Conservation (phyloP, 495 filamentous ascomycete genomes). For the Penicillium bovifimosum region DNA sequence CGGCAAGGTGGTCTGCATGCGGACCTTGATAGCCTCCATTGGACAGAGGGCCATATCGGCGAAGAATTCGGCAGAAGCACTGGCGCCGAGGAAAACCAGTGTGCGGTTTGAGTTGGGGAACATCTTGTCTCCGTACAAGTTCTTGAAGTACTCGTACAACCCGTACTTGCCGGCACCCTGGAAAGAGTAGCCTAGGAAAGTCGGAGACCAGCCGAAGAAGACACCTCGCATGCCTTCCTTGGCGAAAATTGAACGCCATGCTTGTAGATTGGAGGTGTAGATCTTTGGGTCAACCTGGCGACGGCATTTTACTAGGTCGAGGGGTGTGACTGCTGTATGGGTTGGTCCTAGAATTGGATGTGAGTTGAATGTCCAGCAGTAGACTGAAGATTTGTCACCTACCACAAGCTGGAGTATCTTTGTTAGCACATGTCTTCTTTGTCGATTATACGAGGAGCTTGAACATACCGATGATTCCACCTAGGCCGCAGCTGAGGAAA, state of each 20-base stretch:
- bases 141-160: constrained; percentile 71
- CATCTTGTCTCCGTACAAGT: constrained; percentile 59
- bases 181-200: constrained; percentile 63
- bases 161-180: constrained; percentile 77
- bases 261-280: constrained; percentile 61
- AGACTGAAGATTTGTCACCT: constrained; percentile 11
- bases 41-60: constrained; percentile 65
- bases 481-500: constrained; percentile 58
- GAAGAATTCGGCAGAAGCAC: constrained; percentile 62
- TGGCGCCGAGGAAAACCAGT: constrained; percentile 58
- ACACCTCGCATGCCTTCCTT: constrained; percentile 63
- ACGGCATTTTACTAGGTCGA: constrained; percentile 65
- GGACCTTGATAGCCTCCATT: constrained; percentile 65
- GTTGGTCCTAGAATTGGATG: constrained; percentile 35
- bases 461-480: constrained; percentile 57
- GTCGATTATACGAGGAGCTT: neutral
- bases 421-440: constrained; percentile 3
- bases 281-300: constrained; percentile 68
- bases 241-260: constrained; percentile 59
- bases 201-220: constrained; percentile 69
- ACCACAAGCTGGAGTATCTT: constrained; percentile 51
- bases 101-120: constrained; percentile 60
- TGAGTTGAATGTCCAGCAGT: constrained; percentile 4
- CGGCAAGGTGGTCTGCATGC: constrained; percentile 67
- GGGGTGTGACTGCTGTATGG: constrained; percentile 55